Evolutionary conservation across 176 grass and related monocot species (phyloP), one percentile per base, ranked within the genome.

Genomic region (Carex myosuroides): DNA sequence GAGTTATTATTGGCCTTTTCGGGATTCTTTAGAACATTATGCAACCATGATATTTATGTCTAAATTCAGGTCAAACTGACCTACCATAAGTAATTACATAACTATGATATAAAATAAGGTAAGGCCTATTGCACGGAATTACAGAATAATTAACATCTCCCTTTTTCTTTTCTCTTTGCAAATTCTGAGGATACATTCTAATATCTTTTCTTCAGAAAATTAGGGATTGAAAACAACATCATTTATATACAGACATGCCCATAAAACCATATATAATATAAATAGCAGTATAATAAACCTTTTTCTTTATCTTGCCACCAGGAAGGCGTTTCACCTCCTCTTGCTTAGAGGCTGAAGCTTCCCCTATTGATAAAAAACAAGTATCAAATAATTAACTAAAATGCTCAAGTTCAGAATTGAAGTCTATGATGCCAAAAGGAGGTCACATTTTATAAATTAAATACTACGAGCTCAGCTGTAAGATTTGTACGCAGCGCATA

Each of bases 291-390:
- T 20, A 52, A 89, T 80, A 55, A 55, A 99, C 97, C 90, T 99
- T 99, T 70, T 96, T 99, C 93, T 96, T 99, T 77, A 94, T 66
- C 87, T 99, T 99, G 63, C 97, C 97, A 84, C 97, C 97, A 64
- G 93, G 93, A 85, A 99, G 88, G 72, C 97, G 97, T 73, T 96
- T 99, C 50, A 92, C 88, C 71, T 99, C 93, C 60, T 92, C 90
- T 42, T 75, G 86, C 87, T 98, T 98, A 8, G 93, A 92, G 50
- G 83, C 80, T 1, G 93, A 95, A 60, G 93, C 83, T 88, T 82
- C 81, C 70, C 97, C 97, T 96, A 79, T 81, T 64, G 59, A 61
- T 13, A 83, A 18, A 80, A 0, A 78, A 22, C 16, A 11, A 69
- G 3, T 22, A 65, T 41, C 5, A 58, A 3, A 79, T 2, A 88